Percentiles rank a stretch among this genome's conserved stretches.
Conservation (phyloP, 225 moss, liverwort and hornwort species). For the Climacium dendroides region DNA sequence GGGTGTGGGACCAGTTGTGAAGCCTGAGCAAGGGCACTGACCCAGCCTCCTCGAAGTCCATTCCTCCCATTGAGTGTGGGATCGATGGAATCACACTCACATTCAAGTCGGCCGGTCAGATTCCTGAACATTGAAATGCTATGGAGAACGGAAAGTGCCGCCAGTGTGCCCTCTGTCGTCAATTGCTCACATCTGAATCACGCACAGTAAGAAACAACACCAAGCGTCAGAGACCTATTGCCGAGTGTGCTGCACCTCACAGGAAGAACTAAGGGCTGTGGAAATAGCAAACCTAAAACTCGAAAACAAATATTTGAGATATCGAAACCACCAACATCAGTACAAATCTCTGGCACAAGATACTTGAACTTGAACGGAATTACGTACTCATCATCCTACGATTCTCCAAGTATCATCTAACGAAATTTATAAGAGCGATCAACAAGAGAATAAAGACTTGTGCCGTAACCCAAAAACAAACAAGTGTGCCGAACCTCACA, state of each 20-base stretch:
- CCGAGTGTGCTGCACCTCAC: neutral
- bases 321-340: neutral
- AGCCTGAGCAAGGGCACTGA: conserved; percentile 60
- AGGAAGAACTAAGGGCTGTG: neutral
- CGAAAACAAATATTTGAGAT: neutral
- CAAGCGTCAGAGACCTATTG: neutral
- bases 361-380: neutral
- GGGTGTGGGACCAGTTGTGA: conserved; percentile 59
- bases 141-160: neutral
- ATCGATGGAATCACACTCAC: conserved; percentile 9
- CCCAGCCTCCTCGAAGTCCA: conserved; percentile 19
- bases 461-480: neutral
- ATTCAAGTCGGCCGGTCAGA: conserved; percentile 6
- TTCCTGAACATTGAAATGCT: conserved; percentile 25
- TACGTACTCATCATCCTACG: neutral
- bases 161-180: conserved; percentile 1
- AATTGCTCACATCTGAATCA: conserved; percentile 8
- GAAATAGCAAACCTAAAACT: neutral
- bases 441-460: neutral
- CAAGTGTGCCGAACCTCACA: neutral
- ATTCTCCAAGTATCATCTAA: neutral
- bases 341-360: neutral
- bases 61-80: conserved; percentile 7
- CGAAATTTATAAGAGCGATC: neutral
- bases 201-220: neutral